Base-by-base conservation (phyloP, 805 yeast genomes). In the Lipomyces orientalis region DNA sequence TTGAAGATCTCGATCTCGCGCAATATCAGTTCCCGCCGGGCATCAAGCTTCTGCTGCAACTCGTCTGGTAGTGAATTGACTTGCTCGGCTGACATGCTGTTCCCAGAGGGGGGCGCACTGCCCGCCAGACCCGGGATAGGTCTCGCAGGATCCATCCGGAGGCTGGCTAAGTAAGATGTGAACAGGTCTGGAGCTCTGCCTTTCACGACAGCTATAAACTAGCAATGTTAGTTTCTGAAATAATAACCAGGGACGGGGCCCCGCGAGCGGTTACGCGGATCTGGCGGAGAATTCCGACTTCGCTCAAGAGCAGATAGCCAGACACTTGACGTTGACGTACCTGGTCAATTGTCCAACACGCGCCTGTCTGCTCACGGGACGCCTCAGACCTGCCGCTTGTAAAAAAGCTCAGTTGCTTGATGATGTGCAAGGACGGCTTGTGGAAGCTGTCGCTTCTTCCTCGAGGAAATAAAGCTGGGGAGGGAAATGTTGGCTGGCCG, bases 1-100 rank as follows among this genome's bases (percentile, higher is more conserved):
- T 35, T 19, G 46, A 51, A 67, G 12, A 54, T 54, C 43, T 64
- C 57, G n/a, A 69, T 67, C 61, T 69, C 72, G 16, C 66, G 63
- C 35, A 54, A 35, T 10, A 67, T 43, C 34, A 57, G 37, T 4
- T 60, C 60, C 25, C 64, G 61, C 12, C 72, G 68, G 6, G 46
- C 56, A 14, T 64, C 52, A 4, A 67, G 37, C 43, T 64, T 43
- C 33, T 64, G 64, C 54, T 69, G 72, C n/a, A 64, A 35, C 16
- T 51, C 1, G 1, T 34, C 35, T 19, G 72, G 71, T 29, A 68
- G 62, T 16, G 46, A 10, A 8, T 58, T 35, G 25, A 46, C 34
- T 33, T 52, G 29, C 34, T 52, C 55, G 31, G 22, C 31, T n/a
- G 55, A 52, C 34, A 7, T 1, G 5, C 34, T 25, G 35, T 12